Base-by-base conservation (phyloP, 202 grass and related monocot species). In the Elaeis oleifera region DNA sequence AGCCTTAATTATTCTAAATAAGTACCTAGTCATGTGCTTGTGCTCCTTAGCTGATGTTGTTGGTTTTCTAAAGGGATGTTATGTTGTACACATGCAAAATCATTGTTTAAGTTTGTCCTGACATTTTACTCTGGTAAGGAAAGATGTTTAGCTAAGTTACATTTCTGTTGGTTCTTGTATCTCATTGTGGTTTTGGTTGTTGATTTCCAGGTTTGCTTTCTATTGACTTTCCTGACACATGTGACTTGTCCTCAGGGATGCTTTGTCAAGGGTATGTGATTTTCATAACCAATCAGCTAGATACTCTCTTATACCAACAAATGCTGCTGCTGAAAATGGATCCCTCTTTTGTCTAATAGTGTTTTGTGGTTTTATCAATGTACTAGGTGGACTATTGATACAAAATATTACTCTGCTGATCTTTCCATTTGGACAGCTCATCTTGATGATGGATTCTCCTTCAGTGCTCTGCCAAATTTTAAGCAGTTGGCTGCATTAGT, bases 381-480 rank as follows among this genome's bases (percentile, higher is more conserved):
- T 68, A 61, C 6, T 77, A 99, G 88, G 62, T 99, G 94, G 94
- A 82, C 75, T 59, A 89, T 99, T 67, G 80, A 92, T 39, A 99
- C 81, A 20, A 97, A 92, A 75, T 99, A 99, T 73, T 99, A 94
- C 61, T 78, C 88, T 27, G 88, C 88, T 36, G 94, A 94, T 76
- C 50, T 85, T 52, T 92, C 94, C 53, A 56, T 99, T 55, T 99
- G 85, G 88, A 86, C 75, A 23, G 74, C 75, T 18, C 78, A 94
- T 74, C 88, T 94, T 1, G 66, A 54, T 48, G 78, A 94, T 78
- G 85, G 68, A 51, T 99, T 99, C 75, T 89, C 88, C 68, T 64
- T 99, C 32, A 52, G 62, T 13, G 79, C 65, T 1, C 66, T 92
- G n/a, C 88, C 85, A 60, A 72, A 75, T 78, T 54, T 64, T 39